Evolutionary conservation across 192 early-diverging fungal genomes (phyloP).

Genomic region (Backusella luteola): DNA sequence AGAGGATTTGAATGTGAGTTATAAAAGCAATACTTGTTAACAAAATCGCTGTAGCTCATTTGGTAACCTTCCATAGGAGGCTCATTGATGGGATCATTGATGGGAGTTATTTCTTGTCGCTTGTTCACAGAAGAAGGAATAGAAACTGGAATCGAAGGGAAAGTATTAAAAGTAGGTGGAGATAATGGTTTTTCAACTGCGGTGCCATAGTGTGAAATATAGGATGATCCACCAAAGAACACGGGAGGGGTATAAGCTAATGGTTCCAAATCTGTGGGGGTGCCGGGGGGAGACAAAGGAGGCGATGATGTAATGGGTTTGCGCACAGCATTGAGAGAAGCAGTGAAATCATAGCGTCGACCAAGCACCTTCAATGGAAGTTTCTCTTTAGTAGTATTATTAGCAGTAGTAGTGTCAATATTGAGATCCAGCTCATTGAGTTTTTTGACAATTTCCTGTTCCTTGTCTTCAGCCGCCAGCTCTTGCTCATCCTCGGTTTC

Average conservation of each 20-base stretch:
- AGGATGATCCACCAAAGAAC: background rate
- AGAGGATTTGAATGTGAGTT: conserved; percentile 11
- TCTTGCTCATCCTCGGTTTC: background rate
- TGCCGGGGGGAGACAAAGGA: background rate
- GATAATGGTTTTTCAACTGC: background rate
- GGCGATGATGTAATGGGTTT: conserved; percentile 10
- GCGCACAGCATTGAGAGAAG: conserved; percentile 35
- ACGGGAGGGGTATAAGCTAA: conserved; percentile 3
- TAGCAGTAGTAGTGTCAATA: background rate
- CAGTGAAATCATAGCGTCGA: conserved; percentile 39
- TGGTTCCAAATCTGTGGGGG: background rate
- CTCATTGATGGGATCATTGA: background rate
- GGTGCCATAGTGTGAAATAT: background rate
- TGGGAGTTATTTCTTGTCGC: background rate
- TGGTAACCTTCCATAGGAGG: conserved; percentile 3
- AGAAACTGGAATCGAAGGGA: background rate
- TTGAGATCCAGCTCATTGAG: background rate
- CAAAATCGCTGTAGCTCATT: conserved; percentile 36
- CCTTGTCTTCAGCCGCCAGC: background rate
- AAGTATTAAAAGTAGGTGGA: background rate
- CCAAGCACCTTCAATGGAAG: conserved; percentile 18
- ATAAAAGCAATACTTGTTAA: conserved; percentile 59
- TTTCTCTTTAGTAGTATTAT: background rate
- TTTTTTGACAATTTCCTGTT: background rate
- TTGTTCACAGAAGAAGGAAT: background rate